Conservation (phyloP, 2,329 filamentous ascomycete species). For the Akanthomyces dipterigenus region DNA sequence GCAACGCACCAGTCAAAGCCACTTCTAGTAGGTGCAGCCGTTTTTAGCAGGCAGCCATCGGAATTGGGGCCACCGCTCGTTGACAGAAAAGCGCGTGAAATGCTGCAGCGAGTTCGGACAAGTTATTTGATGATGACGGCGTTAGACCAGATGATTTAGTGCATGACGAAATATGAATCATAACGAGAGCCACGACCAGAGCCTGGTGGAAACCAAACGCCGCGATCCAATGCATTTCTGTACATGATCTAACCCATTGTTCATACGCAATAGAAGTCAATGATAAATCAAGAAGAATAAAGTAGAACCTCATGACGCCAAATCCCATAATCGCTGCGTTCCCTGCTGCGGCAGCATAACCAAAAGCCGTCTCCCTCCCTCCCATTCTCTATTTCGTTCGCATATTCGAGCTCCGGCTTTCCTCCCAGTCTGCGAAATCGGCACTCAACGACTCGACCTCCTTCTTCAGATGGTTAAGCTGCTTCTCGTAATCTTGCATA, state of each 20-base stretch:
- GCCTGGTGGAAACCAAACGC: not conserved
- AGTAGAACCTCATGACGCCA: not conserved
- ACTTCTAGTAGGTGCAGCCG: not conserved
- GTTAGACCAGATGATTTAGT: not conserved
- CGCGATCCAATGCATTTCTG: not conserved
- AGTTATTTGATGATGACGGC: not conserved
- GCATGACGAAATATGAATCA: not conserved
- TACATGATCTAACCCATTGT: slow-evolving; percentile 6
- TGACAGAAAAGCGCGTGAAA: not conserved
- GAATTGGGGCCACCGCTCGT: not conserved
- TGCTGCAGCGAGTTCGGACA: not conserved
- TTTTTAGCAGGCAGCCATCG: not conserved
- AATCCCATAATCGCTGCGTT: not conserved
- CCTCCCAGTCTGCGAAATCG: slow-evolving; percentile 51
- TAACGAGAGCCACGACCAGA: not conserved
- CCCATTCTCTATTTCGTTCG: slow-evolving; percentile 21
- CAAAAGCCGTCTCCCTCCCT: not conserved
- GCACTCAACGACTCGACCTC: slow-evolving; percentile 58
- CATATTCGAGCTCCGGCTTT: slow-evolving; percentile 36
- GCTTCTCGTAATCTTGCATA: slow-evolving; percentile 73
- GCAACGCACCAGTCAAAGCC: not conserved
- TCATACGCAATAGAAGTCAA: not conserved
- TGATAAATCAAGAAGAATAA: not conserved
- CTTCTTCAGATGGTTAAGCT: slow-evolving; percentile 68
- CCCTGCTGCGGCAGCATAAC: not conserved